phyloP scores from a whole-genome alignment of 2,329 filamentous ascomycete genomes.

The Decorospora gaudefroyi region DNA sequence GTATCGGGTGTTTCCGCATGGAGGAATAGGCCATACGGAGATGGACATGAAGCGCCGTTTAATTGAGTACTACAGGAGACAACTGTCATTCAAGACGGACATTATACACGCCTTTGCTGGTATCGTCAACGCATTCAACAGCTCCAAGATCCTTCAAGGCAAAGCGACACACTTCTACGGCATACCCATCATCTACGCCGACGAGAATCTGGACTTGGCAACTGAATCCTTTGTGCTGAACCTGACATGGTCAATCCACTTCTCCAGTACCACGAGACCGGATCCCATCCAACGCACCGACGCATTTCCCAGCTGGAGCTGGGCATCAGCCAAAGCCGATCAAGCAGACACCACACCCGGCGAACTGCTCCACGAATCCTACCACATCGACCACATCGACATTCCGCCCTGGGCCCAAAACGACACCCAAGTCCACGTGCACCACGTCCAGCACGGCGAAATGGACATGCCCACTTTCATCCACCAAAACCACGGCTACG shows the following conservation, averaged over 20 bases:
- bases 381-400: no score
- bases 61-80: background rate
- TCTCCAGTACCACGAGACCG: no score
- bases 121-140: background rate
- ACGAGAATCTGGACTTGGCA: background rate
- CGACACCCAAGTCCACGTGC: background rate
- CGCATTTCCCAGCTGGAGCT: background rate
- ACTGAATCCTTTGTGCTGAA: background rate
- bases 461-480: background rate
- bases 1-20: background rate
- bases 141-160: background rate
- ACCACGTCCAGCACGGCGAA: background rate
- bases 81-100: background rate
- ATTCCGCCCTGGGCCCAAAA: no score
- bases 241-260: background rate
- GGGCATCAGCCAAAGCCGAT: background rate
- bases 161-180: background rate
- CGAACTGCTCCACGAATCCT: background rate
- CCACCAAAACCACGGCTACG: background rate
- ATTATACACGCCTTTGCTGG: background rate
- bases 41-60: background rate
- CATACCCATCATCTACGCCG: background rate
- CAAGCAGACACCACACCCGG: no score
- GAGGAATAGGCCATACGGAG: background rate
- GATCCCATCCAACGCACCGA: fast-evolving